These are phyloP conservation scores for Goffeauzyma gilvescens DNA, from an alignment of 768 basidiomycete species.

Conservation along the genomic window DNA sequence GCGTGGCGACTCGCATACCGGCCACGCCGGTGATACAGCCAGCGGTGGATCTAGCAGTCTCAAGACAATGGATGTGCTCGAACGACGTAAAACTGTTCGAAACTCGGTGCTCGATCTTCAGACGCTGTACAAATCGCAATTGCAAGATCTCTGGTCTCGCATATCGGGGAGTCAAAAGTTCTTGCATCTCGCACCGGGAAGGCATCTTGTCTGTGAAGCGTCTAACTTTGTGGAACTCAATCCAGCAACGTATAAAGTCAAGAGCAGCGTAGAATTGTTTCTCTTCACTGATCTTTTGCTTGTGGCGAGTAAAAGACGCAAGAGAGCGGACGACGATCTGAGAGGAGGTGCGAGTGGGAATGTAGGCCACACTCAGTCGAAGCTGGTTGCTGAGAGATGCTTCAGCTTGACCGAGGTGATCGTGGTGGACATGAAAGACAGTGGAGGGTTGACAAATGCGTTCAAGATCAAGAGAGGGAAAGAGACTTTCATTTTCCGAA, in stretches of 20 bases:
- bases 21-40: too few species aligned
- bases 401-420: slow-evolving; percentile 88
- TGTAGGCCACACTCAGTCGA: too few species aligned
- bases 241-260: slow-evolving; percentile 82
- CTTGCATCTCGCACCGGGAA: slow-evolving; percentile 70
- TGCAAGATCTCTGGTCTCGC: slow-evolving; percentile 69
- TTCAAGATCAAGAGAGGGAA: slow-evolving; percentile 87
- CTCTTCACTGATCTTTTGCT: slow-evolving; percentile 79
- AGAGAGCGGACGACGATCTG: slow-evolving; percentile 27
- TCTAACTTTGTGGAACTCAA: slow-evolving; percentile 68
- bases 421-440: slow-evolving; percentile 89
- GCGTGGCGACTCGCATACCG: too few species aligned
- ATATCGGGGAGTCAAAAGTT: slow-evolving; percentile 93
- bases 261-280: slow-evolving; percentile 71
- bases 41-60: too few species aligned
- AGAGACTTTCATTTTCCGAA: slow-evolving; percentile 84
- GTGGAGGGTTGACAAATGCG: slow-evolving; percentile 80
- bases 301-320: slow-evolving; percentile 54
- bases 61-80: too few species aligned
- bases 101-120: slow-evolving; percentile 92
- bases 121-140: slow-evolving; percentile 81
- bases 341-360: too few species aligned
- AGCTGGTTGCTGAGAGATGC: slow-evolving; percentile 78
- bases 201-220: slow-evolving; percentile 75
- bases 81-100: slow-evolving; percentile 47